Evolutionary conservation across 257 asterid genomes (phyloP).

Genomic region (Leonotis leonurus): DNA sequence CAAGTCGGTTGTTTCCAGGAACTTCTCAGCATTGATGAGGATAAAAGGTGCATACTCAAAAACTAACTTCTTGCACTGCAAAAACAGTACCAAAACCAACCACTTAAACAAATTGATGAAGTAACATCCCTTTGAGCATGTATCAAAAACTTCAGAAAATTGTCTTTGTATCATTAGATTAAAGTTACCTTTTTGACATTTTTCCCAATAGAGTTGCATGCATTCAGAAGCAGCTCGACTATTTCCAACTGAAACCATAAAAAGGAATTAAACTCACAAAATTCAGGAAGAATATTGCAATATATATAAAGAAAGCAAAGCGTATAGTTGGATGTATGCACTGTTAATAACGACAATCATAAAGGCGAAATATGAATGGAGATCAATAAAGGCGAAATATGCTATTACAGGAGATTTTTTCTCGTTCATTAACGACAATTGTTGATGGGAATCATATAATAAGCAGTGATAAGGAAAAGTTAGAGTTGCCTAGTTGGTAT

Average conservation of each 20-base stretch:
- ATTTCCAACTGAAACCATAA: conserved; percentile 61
- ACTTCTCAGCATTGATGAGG: conserved; percentile 69
- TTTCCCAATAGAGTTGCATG: conserved; percentile 51
- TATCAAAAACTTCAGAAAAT: neutral
- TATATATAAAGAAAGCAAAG: neutral
- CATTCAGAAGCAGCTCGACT: conserved; percentile 72
- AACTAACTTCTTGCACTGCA: conserved; percentile 87
- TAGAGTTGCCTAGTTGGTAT: neutral
- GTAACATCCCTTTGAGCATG: neutral
- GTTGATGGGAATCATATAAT: neutral
- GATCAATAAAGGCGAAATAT: neutral
- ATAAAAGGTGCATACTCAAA: conserved; percentile 76
- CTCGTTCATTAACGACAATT: neutral
- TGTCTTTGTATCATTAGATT: neutral
- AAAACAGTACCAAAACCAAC: neutral
- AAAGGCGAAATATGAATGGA: neutral
- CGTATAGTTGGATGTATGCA: too few species aligned
- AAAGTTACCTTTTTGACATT: conserved; percentile 50
- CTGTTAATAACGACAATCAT: too few species aligned
- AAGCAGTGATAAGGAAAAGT: too few species aligned
- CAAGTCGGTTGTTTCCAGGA: conserved; percentile 59
- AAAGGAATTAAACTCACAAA: too few species aligned
- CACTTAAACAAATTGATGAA: conserved; percentile 1
- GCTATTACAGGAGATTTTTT: too few species aligned
- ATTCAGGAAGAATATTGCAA: neutral